These are phyloP conservation scores for Pseudopyricularia cyperi DNA, from an alignment of 2,329 filamentous ascomycete genomes.

Conservation along the genomic window DNA sequence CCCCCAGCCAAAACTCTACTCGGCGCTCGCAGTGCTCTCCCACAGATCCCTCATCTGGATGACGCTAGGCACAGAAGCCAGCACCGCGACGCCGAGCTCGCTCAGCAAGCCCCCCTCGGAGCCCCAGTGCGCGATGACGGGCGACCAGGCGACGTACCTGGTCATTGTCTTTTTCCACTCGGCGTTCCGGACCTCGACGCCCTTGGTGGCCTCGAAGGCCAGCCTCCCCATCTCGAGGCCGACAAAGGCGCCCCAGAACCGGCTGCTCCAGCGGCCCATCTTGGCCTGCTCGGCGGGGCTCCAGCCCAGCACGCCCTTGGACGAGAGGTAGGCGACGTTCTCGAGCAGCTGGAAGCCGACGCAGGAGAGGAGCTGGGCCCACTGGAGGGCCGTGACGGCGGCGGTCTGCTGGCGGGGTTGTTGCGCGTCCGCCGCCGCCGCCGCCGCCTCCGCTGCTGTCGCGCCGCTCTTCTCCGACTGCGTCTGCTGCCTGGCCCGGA, in stretches of 20 bases:
- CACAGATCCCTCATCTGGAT: conserved; percentile 32
- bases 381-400: conserved; percentile 39
- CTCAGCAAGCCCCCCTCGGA: conserved; percentile 44
- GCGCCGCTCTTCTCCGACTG: conserved; percentile 7
- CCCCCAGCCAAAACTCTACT: too few species aligned
- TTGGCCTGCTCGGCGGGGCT: conserved; percentile 40
- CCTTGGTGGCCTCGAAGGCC: conserved; percentile 27
- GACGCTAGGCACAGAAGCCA: conserved; percentile 30
- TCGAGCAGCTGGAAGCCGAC: conserved; percentile 66
- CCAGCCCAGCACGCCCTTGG: conserved; percentile 56
- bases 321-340: conserved; percentile 66
- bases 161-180: conserved; percentile 55
- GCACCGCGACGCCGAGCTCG: conserved; percentile 24
- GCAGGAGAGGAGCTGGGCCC: conserved; percentile 55
- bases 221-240: conserved; percentile 62
- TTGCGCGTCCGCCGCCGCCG: conserved; percentile 21
- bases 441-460: conserved; percentile 12
- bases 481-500: conserved; percentile 16
- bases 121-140: conserved; percentile 76
- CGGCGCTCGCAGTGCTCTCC: conserved; percentile 16
- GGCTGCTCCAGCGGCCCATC: conserved; percentile 59
- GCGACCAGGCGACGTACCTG: conserved; percentile 64
- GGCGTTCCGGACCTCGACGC: conserved; percentile 25
- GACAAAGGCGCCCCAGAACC: conserved; percentile 72
- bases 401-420: conserved; percentile 21